Percentiles rank a stretch among this genome's conserved stretches.
Conservation (phyloP, 305 asterid genomes). For the Solanum hybrid region DNA sequence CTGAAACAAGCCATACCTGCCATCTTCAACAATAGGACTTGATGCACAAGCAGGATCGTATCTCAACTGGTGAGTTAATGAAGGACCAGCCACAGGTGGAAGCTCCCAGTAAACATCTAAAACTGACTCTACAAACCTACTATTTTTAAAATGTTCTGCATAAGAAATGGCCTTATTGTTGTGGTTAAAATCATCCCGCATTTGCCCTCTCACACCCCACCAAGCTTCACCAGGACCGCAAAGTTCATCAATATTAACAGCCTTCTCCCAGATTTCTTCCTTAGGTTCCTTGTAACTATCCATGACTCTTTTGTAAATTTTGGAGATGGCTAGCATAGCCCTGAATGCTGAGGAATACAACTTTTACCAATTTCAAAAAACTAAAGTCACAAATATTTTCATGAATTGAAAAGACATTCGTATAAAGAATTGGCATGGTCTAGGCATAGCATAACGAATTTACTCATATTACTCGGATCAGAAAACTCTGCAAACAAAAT, state of each 20-base stretch:
- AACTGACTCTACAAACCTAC: conserved; percentile 78
- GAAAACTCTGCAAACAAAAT: background rate
- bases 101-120: conserved; percentile 90
- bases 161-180: conserved; percentile 60
- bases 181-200: conserved; percentile 89
- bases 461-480: background rate
- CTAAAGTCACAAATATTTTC: background rate
- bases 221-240: conserved; percentile 92
- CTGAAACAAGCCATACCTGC: conserved; percentile 56
- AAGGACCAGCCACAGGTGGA: conserved; percentile 94
- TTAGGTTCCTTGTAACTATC: too few relatives aligned
- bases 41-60: conserved; percentile 84
- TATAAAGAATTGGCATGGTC: background rate
- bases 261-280: conserved; percentile 86
- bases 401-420: background rate
- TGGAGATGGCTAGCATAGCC: too few relatives aligned
- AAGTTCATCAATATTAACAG: conserved; percentile 66
- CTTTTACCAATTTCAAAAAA: too few relatives aligned
- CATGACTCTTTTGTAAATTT: too few relatives aligned
- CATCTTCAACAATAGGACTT: conserved; percentile 77
- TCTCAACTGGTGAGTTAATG: conserved; percentile 84
- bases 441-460: background rate
- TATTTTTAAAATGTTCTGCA: conserved; percentile 58
- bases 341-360: too few relatives aligned
- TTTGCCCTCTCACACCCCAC: conserved; percentile 95